Evolutionary conservation across 148 eudicot species (phyloP).

Genomic region (Camellia lanceoleosa): DNA sequence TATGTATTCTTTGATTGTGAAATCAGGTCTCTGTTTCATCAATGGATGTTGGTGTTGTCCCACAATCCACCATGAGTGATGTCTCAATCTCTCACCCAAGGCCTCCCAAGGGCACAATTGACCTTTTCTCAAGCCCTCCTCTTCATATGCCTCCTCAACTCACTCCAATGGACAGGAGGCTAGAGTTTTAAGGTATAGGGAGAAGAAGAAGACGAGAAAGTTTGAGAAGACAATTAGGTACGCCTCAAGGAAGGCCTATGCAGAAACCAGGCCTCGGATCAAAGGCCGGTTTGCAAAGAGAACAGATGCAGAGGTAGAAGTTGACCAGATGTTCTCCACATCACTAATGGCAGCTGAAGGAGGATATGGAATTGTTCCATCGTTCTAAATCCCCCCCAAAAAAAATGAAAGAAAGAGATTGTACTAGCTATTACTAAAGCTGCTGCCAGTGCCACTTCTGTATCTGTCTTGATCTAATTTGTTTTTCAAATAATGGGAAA

Average conservation of each 20-base stretch:
- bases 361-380: slow-evolving; percentile 58
- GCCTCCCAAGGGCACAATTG: slow-evolving; percentile 66
- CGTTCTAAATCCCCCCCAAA: slow-evolving; percentile 26
- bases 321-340: slow-evolving; percentile 65
- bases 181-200: slow-evolving; percentile 83
- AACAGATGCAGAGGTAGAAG: slow-evolving; percentile 64
- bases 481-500: slow-evolving; percentile 7
- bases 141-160: slow-evolving; percentile 61
- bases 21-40: slow-evolving; percentile 80
- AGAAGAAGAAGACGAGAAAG: slow-evolving; percentile 84
- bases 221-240: slow-evolving; percentile 94
- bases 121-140: slow-evolving; percentile 60
- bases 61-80: slow-evolving; percentile 55
- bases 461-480: slow-evolving; percentile 10
- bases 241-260: slow-evolving; percentile 97
- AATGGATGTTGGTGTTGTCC: slow-evolving; percentile 75
- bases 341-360: slow-evolving; percentile 36
- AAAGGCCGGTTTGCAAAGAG: slow-evolving; percentile 96
- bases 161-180: slow-evolving; percentile 80
- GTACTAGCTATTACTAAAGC: slow-evolving; percentile 14
- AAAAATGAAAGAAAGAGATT: background rate
- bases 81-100: slow-evolving; percentile 46
- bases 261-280: slow-evolving; percentile 92
- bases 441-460: background rate
- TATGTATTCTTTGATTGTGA: slow-evolving; percentile 6